Evolutionary conservation across 208 protist genomes (phyloP).

Genomic region (Phytomonas francai): DNA sequence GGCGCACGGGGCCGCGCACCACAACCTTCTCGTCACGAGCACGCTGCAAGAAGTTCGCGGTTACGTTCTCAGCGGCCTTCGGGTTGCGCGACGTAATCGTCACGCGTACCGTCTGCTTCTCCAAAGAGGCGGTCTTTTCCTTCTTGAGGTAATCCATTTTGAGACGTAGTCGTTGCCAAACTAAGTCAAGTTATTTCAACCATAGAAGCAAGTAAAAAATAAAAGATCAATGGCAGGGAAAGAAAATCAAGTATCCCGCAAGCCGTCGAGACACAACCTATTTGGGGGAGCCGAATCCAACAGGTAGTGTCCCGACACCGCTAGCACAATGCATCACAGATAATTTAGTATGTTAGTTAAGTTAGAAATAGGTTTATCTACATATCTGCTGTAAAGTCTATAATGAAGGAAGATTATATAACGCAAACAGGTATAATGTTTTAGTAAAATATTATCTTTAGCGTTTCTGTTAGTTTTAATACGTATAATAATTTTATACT

Average conservation of each 20-base stretch:
- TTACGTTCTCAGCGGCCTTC: conserved; percentile 97
- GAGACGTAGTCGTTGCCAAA: conserved; percentile 61
- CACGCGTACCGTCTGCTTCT: conserved; percentile 93
- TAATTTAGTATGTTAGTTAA: background rate
- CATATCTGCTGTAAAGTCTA: background rate
- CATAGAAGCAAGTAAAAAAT: conserved; percentile 9
- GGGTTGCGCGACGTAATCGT: conserved; percentile 96
- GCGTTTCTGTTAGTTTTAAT: background rate
- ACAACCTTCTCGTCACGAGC: conserved; percentile 94
- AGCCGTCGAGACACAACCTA: background rate
- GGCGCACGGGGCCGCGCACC: conserved; percentile 96
- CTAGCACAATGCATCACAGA: background rate
- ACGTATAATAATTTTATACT: background rate
- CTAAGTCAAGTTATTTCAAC: background rate
- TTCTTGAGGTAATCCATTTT: conserved; percentile 81
- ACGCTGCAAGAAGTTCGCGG: conserved; percentile 89
- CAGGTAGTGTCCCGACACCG: no score
- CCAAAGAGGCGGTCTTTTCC: conserved; percentile 34
- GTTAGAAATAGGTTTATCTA: background rate
- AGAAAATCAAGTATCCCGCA: background rate
- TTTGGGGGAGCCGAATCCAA: no score
- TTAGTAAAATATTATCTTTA: background rate
- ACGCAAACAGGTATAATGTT: background rate
- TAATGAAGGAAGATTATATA: background rate
- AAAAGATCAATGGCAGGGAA: conserved; percentile 3